Conservation (phyloP, 2,329 filamentous ascomycete genomes). For the Leptographium wingfieldii region DNA sequence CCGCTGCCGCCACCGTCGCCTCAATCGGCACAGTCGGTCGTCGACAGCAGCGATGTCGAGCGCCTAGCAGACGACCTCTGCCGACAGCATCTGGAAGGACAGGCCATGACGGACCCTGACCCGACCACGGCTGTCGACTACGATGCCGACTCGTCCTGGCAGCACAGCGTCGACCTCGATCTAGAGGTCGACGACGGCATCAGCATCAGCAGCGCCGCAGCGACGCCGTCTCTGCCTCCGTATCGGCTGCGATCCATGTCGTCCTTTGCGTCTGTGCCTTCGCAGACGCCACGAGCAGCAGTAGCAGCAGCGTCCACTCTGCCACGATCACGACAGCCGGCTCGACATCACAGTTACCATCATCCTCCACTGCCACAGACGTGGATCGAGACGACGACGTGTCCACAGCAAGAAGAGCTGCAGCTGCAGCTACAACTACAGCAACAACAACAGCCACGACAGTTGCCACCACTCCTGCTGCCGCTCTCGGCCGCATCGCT, state of each 20-base stretch:
- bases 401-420: not conserved
- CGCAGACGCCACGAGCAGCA: not conserved
- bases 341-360: not conserved
- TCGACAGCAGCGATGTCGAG: constrained; percentile 3
- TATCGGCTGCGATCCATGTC: not conserved
- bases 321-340: not conserved
- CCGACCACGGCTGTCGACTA: not conserved
- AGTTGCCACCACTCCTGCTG: not conserved
- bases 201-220: not conserved
- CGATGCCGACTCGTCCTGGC: not conserved
- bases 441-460: not conserved
- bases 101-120: not conserved
- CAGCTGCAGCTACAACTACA: not conserved
- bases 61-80: constrained; percentile 4
- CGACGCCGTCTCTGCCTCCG: not conserved
- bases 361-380: not conserved
- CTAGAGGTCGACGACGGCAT: not conserved
- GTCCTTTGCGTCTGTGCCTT: not conserved
- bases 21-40: constrained; percentile 1
- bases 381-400: no score
- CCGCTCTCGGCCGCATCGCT: constrained; percentile 3
- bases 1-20: not conserved
- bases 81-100: constrained; percentile 4
- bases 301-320: not conserved
- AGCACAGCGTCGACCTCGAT: not conserved